Conservation (phyloP, 495 filamentous ascomycete genomes). For the Aspergillus panamensis region DNA sequence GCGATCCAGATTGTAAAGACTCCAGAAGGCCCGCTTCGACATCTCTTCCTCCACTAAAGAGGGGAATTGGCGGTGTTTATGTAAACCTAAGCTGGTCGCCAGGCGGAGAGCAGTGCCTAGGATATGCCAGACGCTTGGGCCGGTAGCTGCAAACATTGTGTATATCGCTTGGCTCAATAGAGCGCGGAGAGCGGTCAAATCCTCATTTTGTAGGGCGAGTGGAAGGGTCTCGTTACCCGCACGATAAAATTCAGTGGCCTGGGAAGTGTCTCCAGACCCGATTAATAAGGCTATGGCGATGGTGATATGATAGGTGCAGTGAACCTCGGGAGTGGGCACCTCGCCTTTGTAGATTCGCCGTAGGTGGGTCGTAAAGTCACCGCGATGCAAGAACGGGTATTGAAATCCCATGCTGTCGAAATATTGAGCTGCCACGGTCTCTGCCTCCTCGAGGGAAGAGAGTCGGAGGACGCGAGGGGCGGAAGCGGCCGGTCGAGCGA, state of each 20-base stretch:
- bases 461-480: conserved; percentile 38
- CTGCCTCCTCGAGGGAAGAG: conserved; percentile 40
- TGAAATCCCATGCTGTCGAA: conserved; percentile 47
- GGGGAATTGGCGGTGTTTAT: conserved; percentile 39
- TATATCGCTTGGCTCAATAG: conserved; percentile 49
- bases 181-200: conserved; percentile 42
- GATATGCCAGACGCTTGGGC: conserved; percentile 53
- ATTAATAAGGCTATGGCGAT: conserved; percentile 42
- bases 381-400: conserved; percentile 42
- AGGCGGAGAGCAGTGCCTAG: conserved; percentile 47
- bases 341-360: conserved; percentile 41
- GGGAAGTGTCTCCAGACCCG: conserved; percentile 32
- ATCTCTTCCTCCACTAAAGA: conserved; percentile 44
- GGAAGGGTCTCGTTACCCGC: conserved; percentile 40
- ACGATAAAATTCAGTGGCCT: conserved; percentile 40
- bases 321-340: conserved; percentile 35
- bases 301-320: conserved; percentile 42
- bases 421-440: conserved; percentile 35
- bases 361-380: conserved; percentile 37
- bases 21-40: conserved; percentile 51
- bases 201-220: conserved; percentile 42
- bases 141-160: conserved; percentile 48
- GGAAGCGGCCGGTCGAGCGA: conserved; percentile 35
- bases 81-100: conserved; percentile 47
- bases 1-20: conserved; percentile 50